phyloP scores from a whole-genome alignment of 1,139 yeast genomes.

The Taphrina betulina region DNA sequence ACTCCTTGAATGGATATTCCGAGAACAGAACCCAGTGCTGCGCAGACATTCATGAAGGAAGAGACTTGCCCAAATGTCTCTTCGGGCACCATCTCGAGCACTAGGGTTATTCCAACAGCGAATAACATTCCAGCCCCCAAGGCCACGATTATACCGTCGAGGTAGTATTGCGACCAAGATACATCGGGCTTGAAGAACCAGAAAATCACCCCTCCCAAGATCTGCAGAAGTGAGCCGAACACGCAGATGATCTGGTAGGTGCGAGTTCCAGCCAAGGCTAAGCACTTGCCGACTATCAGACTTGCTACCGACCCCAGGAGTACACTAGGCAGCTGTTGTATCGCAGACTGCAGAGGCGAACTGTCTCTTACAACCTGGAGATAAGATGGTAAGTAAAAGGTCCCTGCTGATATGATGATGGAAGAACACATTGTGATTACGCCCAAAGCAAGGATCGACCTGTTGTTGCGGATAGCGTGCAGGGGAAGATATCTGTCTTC shows the following conservation, averaged over 20 bases:
- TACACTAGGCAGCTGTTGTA: conserved; percentile 9
- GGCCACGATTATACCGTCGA: neutral
- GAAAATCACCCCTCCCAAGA: conserved; percentile 12
- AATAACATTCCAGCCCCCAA: conserved; percentile 20
- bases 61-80: conserved; percentile 11
- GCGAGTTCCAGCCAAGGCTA: conserved; percentile 7
- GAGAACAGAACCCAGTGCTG: conserved; percentile 21
- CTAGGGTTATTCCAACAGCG: conserved; percentile 19
- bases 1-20: conserved; percentile 23
- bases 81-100: conserved; percentile 23
- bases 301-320: conserved; percentile 12
- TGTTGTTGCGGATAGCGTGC: conserved; percentile 5
- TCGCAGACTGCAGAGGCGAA: no score
- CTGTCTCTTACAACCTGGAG: conserved; percentile 23
- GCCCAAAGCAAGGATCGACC: conserved; percentile 7
- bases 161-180: neutral
- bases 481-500: conserved; percentile 7
- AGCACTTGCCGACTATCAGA: conserved; percentile 6
- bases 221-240: conserved; percentile 10
- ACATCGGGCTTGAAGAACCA: neutral
- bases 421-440: conserved; percentile 5
- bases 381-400: conserved; percentile 24
- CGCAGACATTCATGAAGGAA: conserved; percentile 11
- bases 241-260: conserved; percentile 10
- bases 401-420: conserved; percentile 2